phyloP scores from a whole-genome alignment of 108 stramenopile species.

The Stephanodiscus minutulus region DNA sequence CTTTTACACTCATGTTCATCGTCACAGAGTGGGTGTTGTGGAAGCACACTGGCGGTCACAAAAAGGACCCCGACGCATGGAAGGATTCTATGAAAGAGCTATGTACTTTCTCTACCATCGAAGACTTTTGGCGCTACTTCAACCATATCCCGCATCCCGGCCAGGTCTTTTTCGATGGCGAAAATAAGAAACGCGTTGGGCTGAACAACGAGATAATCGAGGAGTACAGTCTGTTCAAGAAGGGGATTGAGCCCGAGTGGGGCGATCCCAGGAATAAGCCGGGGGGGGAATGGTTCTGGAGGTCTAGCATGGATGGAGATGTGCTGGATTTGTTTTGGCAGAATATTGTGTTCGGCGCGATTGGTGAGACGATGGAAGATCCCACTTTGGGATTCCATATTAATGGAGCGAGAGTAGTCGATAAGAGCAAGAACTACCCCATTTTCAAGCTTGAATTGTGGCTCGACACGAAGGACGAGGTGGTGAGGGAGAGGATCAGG shows the following conservation, averaged over 20 bases:
- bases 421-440: slow-evolving; percentile 81
- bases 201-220: slow-evolving; percentile 75
- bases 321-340: slow-evolving; percentile 87
- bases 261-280: slow-evolving; percentile 86
- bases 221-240: slow-evolving; percentile 93
- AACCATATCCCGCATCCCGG: slow-evolving; percentile 85
- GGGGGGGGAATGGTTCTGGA: slow-evolving; percentile 91
- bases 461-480: slow-evolving; percentile 77
- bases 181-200: slow-evolving; percentile 77
- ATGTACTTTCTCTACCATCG: slow-evolving; percentile 82
- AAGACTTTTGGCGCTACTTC: slow-evolving; percentile 92
- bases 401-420: slow-evolving; percentile 91
- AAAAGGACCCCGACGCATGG: slow-evolving; percentile 74
- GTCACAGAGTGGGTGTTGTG: slow-evolving; percentile 88
- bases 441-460: slow-evolving; percentile 87
- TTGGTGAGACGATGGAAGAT: slow-evolving; percentile 91
- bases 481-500: slow-evolving; percentile 61
- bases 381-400: slow-evolving; percentile 59
- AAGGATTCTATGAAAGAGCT: slow-evolving; percentile 88
- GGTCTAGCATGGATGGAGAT: slow-evolving; percentile 73
- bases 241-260: slow-evolving; percentile 96
- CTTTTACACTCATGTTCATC: not conserved
- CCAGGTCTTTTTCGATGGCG: slow-evolving; percentile 87
- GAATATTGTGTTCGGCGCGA: slow-evolving; percentile 85
- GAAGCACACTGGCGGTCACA: slow-evolving; percentile 71